Conservation (phyloP, 2,329 filamentous ascomycete genomes). For the Tolypocladium amazonense region DNA sequence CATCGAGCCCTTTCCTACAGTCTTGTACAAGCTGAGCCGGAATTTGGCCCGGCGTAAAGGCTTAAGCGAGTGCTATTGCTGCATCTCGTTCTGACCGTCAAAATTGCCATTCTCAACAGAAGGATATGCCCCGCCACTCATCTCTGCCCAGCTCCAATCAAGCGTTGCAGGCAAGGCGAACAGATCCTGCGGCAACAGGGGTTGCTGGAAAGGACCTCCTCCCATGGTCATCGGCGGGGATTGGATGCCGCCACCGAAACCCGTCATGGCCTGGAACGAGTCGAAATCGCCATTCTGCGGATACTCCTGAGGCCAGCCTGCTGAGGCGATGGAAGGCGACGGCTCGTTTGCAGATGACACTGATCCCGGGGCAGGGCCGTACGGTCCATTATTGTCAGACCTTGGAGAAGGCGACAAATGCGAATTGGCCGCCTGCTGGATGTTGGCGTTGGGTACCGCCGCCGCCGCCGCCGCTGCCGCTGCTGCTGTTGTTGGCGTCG, state of each 20-base stretch:
- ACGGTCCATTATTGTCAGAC: conserved; percentile 12
- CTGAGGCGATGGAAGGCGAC: conserved; percentile 33
- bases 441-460: neutral
- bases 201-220: conserved; percentile 57
- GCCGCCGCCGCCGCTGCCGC: no score
- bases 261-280: conserved; percentile 34
- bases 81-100: conserved; percentile 11
- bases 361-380: conserved; percentile 9
- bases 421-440: conserved; percentile 6
- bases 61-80: neutral
- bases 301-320: conserved; percentile 38
- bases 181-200: conserved; percentile 82
- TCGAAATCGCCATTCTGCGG: conserved; percentile 28
- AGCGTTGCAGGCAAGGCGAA: conserved; percentile 95
- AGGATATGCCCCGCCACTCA: conserved; percentile 54
- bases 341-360: conserved; percentile 21
- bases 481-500: neutral
- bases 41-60: no score
- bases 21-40: neutral
- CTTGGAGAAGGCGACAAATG: conserved; percentile 17
- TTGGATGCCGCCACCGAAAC: conserved; percentile 24
- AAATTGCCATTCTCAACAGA: conserved; percentile 53
- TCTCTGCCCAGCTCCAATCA: conserved; percentile 74
- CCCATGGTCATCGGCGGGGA: conserved; percentile 4
- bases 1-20: neutral